phyloP scores from a whole-genome alignment of 73 alveolate species.

The Tetrahymena elliotti region DNA sequence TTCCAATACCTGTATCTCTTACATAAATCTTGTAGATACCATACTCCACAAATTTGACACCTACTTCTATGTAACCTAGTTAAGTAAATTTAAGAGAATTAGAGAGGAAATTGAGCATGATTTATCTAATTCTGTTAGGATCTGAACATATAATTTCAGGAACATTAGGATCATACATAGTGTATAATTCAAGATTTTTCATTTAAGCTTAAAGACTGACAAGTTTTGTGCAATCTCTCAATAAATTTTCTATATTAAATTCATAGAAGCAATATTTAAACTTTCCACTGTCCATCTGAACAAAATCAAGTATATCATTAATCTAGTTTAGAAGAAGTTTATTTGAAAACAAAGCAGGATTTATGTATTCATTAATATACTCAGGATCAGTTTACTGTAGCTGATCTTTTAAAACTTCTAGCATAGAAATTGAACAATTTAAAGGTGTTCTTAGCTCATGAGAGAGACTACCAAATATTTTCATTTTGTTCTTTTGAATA shows the following conservation, averaged over 20 bases:
- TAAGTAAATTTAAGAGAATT: neutral
- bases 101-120: neutral
- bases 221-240: neutral
- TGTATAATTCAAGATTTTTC: neutral
- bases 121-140: neutral
- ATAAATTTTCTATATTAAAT: neutral
- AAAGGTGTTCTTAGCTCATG: neutral
- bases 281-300: slow-evolving; percentile 2
- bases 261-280: neutral
- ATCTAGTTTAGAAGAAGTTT: slow-evolving; percentile 9
- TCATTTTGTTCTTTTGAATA: neutral
- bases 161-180: neutral
- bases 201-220: neutral
- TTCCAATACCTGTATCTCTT: neutral
- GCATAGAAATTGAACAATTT: neutral
- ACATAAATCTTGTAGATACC: neutral
- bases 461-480: neutral
- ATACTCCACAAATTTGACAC: neutral
- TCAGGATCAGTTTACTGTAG: neutral
- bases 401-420: neutral
- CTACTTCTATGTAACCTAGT: neutral
- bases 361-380: neutral
- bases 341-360: slow-evolving; percentile 9
- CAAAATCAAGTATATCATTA: slow-evolving; percentile 38
- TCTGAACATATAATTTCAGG: neutral